Evolutionary conservation across 352 stramenopile genomes (phyloP), one percentile per base, ranked within the genome.

Genomic region (Globisporangium canariense): DNA sequence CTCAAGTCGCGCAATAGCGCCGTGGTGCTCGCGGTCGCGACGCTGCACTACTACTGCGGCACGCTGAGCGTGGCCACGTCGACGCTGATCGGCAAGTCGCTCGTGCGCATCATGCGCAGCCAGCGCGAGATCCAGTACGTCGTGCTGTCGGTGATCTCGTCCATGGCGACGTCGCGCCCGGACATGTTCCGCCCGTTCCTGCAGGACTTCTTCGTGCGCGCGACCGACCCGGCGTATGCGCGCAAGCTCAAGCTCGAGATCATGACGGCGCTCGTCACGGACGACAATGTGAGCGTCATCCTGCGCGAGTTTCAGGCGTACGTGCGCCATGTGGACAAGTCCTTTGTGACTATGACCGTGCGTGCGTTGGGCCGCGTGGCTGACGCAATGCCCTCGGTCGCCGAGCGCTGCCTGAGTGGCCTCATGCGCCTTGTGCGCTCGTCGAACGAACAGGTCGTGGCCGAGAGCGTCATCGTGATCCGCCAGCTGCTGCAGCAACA

Each of bases 241-340:
- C 86, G 96, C 34, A 91, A 98, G 57, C 89, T 99, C 57, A 99
- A 99, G 83, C 86, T 99, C 10, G 96, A 99, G 75, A 98, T 99
- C 60, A 73, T 99, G 58, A 97, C 93, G 14, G 83, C 88, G 2
- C 65, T 99, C 10, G 92, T 96, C 20, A 96, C 96, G 43, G 78
- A 95, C 38, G 88, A 94, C 56, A 97, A 97, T 20, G 94, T 98
- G 56, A 87, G 91, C 59, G 85, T 91, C 41, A 96, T 99, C 16
- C 81, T 99, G 53, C 81, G 93, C 9, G 97, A 99, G 76, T 93
- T 99, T 57, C 82, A 98, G 68, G 96, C 90, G 1, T 99, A 99
- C 69, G 92, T 99, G 51, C 89, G 91, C 28, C 94, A 99, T 68
- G 86, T 92, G 22, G 83, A 93, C 83, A 98, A 98, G 78, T 76